Percentiles rank a stretch among this genome's conserved stretches.
Conservation (phyloP, 2,329 filamentous ascomycete genomes). For the Neofusicoccum parvum region DNA sequence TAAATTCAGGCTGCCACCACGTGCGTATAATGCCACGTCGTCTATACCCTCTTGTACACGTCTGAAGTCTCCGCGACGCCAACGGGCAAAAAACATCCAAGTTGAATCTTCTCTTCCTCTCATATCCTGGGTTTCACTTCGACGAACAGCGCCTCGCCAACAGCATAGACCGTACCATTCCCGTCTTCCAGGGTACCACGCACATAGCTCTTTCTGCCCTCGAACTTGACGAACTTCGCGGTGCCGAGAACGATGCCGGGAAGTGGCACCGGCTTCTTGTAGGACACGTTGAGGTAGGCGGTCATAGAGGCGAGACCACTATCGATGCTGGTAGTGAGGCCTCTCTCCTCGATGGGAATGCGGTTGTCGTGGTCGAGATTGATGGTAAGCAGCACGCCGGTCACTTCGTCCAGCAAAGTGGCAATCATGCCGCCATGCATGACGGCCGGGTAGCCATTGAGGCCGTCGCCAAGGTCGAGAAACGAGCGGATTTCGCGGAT, state of each 20-base stretch:
- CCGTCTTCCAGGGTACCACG: slow-evolving; percentile 54
- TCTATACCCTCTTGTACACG: too few relatives aligned
- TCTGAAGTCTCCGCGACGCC: too few relatives aligned
- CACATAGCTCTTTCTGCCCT: slow-evolving; percentile 59
- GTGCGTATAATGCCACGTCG: too few relatives aligned
- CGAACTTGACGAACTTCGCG: slow-evolving; percentile 47
- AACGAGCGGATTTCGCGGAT: slow-evolving; percentile 43
- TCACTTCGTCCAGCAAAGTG: slow-evolving; percentile 61
- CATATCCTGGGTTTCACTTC: slow-evolving; percentile 17
- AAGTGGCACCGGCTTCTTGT: slow-evolving; percentile 55
- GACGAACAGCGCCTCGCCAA: slow-evolving; percentile 58
- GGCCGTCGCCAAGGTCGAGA: slow-evolving; percentile 50
- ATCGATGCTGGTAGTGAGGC: not conserved
- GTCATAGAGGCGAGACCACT: slow-evolving; percentile 41
- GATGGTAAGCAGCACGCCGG: slow-evolving; percentile 53
- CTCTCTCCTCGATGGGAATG: not conserved
- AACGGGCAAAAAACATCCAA: too few relatives aligned
- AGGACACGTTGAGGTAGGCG: slow-evolving; percentile 59
- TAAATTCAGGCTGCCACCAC: too few relatives aligned
- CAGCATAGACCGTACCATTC: slow-evolving; percentile 51
- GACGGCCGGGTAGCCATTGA: slow-evolving; percentile 58
- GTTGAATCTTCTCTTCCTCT: not conserved
- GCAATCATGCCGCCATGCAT: slow-evolving; percentile 62
- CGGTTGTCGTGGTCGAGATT: slow-evolving; percentile 38
- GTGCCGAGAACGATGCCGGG: slow-evolving; percentile 52